phyloP scores from a whole-genome alignment of 495 filamentous ascomycete species.

The Penicillium salamii region DNA sequence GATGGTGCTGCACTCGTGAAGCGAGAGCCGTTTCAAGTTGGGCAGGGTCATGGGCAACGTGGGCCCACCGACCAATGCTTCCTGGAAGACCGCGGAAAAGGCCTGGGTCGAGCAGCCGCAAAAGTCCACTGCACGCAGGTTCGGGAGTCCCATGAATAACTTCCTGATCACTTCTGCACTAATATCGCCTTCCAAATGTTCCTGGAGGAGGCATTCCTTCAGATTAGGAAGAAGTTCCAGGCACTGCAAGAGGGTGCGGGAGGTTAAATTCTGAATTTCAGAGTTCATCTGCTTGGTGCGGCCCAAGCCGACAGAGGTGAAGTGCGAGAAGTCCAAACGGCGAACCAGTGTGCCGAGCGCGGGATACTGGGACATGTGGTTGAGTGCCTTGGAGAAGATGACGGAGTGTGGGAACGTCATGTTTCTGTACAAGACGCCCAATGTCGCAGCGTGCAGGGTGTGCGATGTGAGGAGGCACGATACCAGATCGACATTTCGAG shows the following conservation, averaged over 20 bases:
- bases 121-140: conserved; percentile 71
- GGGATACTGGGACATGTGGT: conserved; percentile 64
- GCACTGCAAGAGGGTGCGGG: conserved; percentile 71
- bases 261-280: conserved; percentile 78
- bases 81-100: conserved; percentile 63
- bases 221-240: conserved; percentile 73
- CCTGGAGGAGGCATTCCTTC: conserved; percentile 77
- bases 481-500: conserved; percentile 80
- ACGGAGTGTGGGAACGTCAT: conserved; percentile 85
- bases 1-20: conserved; percentile 81
- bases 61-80: conserved; percentile 40
- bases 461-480: conserved; percentile 73
- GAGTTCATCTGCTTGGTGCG: conserved; percentile 76
- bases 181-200: conserved; percentile 80
- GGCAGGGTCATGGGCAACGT: conserved; percentile 49
- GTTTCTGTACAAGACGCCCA: conserved; percentile 74
- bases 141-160: conserved; percentile 64
- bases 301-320: conserved; percentile 79
- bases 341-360: conserved; percentile 75
- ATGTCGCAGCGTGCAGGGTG: conserved; percentile 70
- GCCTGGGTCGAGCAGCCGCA: conserved; percentile 70
- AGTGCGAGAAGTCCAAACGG: conserved; percentile 84
- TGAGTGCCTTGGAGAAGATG: conserved; percentile 82
- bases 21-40: conserved; percentile 62
- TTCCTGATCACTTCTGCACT: conserved; percentile 65